Base-by-base conservation (phyloP, 352 stramenopile genomes). In the Globisporangium ultimum region DNA sequence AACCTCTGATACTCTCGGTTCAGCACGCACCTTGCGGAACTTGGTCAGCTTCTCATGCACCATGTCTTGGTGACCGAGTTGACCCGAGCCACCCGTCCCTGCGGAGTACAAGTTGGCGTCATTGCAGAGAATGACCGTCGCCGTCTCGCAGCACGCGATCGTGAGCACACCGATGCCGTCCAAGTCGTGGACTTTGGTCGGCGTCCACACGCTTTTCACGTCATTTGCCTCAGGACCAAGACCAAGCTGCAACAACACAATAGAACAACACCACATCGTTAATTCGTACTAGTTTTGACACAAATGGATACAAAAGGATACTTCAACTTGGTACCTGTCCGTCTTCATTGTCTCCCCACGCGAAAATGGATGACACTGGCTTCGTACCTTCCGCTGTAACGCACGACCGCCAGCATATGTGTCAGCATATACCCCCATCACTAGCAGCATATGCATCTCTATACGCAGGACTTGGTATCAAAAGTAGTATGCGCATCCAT, bases 341-440 rank as follows among this genome's bases (percentile, higher is more conserved):
- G 66, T 93, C 84, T 67, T 89, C 80, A 38, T 93, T 93, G 48
- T 93, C 80, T 0, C 80, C 80, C 75, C 82, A 93, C 28, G 71
- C 80, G 63, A 82, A 91, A 45, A 91, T 62, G 3, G 79, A 74
- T 7, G 84, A 85, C 48, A 89, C 68, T 0, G 77, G 68, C 14
- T 63, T 57, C 17, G 68, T 73, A 8, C 68, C 67, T 1, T 76
- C 65, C 51, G 59, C 77, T 91, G 46, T 41, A 40, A 48, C 34
- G 46, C 15, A 51, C 15, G 5, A 52, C 15, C 0, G 12, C 32
- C 15, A 48, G 13, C 36, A 61, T 14, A 58, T 17, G 38, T 8
- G 2, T 43, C 10, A 17, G 14, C 38, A 43, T 17, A 43, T 13
- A 13, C 10, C 38, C 3, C 3, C 45, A 50, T 17, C 9, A 51